Base-by-base conservation (phyloP, 257 asterid species). In the Jacaranda copaia region DNA sequence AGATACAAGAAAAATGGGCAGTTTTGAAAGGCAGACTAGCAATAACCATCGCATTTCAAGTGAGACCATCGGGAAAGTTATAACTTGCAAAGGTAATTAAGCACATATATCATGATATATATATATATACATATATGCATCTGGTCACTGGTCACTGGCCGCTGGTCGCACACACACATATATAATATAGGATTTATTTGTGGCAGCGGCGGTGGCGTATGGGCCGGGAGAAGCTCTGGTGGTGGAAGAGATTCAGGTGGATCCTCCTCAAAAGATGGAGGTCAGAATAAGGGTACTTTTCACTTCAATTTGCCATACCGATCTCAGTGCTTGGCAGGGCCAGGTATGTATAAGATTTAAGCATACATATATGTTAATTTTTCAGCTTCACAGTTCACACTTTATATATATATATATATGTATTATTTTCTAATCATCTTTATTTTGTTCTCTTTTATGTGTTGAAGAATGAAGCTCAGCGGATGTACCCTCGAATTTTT, bases 281-380 rank as follows among this genome's bases (percentile, higher is more conserved):
- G 99, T 93, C 83, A 93, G 99, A 15, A 68, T 95, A 59, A 84
- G 89, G 83, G 82, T 95, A 5, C 88, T 87, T 42, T 95, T 86
- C 90, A 84, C 98, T 74, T 93, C 99, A 0, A 89, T 95, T 79
- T 95, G 99, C 75, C 99, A 95, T 38, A 85, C 96, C 4, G 99
- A 95, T 87, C 93, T 95, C 72, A 85, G 94, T 66, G 92, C 90
- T 48, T 95, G 97, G 99, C 60, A 80, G 77, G 98, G 98, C 79
- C 88, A 91, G 98, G 99, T 89, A 87, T 2, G 32, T 25, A 25
- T 25, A 25, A 25, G 32, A 25, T 25, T 25, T 25, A 25, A 25
- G 32, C 32, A 25, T 25, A 25, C 32, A 25, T 25, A 25, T 25
- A 25, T 25, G 32, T 25, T 25, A 25, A 25, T 25, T 25, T 25